Conservation (phyloP, 1,139 yeast genomes). For the Taphrina pruni region DNA sequence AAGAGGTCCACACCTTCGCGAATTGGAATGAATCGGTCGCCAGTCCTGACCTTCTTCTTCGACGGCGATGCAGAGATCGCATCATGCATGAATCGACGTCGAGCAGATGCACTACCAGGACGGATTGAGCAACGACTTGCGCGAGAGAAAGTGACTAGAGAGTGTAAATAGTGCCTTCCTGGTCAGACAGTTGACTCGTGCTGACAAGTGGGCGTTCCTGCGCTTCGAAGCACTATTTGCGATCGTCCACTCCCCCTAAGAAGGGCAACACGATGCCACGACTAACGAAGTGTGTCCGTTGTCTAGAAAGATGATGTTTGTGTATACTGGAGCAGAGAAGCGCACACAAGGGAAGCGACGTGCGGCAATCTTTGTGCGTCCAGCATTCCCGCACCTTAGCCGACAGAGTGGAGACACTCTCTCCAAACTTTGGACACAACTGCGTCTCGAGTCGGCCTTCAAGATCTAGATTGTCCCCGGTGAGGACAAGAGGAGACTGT, state of each 20-base stretch:
- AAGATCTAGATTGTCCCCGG: background rate
- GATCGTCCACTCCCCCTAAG: background rate
- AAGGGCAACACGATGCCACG: background rate
- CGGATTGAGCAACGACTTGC: background rate
- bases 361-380: too few relatives aligned
- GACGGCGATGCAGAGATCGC: slow-evolving; percentile 29
- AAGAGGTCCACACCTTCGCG: slow-evolving; percentile 85
- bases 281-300: too few relatives aligned
- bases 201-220: background rate
- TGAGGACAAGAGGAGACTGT: background rate
- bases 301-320: background rate
- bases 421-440: background rate
- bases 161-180: background rate
- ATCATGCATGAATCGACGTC: slow-evolving; percentile 11
- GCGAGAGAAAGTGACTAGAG: slow-evolving; percentile 1
- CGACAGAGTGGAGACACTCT: slow-evolving; percentile 10
- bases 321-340: too few relatives aligned
- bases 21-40: slow-evolving; percentile 86
- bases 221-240: background rate
- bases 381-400: slow-evolving; percentile 7
- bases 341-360: too few relatives aligned
- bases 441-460: background rate
- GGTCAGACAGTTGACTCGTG: background rate
- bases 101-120: background rate
- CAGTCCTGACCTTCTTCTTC: slow-evolving; percentile 51